Evolutionary conservation across 2,329 filamentous ascomycete genomes (phyloP).

Genomic region (Trichoderma simmonsii): DNA sequence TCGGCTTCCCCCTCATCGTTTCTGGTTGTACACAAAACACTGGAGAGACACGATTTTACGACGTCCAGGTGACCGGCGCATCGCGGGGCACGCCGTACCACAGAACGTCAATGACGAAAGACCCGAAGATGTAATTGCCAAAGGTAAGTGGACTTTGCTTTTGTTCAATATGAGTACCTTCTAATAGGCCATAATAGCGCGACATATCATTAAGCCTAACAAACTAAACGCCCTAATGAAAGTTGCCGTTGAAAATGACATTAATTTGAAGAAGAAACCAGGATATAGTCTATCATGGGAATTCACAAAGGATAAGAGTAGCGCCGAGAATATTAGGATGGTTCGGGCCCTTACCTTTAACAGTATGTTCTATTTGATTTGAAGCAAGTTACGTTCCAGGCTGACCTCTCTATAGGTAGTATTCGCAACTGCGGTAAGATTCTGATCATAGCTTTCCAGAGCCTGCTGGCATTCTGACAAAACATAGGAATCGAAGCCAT

Average conservation of each 20-base stretch:
- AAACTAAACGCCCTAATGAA: not conserved
- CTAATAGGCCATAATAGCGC: not conserved
- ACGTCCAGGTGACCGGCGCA: not conserved
- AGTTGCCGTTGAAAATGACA: not conserved
- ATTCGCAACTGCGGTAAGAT: not conserved
- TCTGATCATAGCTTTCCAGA: not conserved
- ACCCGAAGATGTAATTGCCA: not conserved
- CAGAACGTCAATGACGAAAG: not conserved
- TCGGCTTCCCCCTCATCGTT: not conserved
- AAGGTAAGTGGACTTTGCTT: not conserved
- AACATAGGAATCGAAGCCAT: not conserved
- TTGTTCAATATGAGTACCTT: not conserved
- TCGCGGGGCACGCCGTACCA: not conserved
- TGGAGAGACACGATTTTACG: not conserved
- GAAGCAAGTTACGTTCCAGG: not conserved
- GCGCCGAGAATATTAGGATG: not conserved
- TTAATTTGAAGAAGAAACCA: not conserved
- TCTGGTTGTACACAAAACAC: not conserved
- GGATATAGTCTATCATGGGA: not conserved
- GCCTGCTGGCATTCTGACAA: not conserved
- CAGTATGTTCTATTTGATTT: not conserved
- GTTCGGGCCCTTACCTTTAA: not conserved
- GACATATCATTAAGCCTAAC: not conserved
- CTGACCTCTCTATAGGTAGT: not conserved
- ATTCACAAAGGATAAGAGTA: not conserved